Base-by-base conservation (phyloP, 305 asterid genomes). In the Vinca major region DNA sequence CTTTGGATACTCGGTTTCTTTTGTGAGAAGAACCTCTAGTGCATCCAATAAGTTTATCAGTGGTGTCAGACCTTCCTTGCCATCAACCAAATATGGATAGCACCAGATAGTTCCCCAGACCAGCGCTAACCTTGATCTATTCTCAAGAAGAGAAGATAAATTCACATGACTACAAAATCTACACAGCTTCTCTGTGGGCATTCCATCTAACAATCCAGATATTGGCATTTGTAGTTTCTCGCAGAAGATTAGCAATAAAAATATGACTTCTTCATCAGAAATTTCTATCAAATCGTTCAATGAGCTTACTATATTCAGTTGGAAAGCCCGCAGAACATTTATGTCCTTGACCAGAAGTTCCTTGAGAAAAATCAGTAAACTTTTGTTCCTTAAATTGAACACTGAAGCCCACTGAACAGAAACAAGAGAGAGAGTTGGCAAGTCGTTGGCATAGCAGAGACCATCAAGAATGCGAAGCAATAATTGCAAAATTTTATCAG, bases 71-170 rank as follows among this genome's bases (percentile, higher is more conserved):
- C 78, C 80, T 62, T 69, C 85, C 77, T 84, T 81, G 45, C 72
- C 80, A 72, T 80, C 81, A 66, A 74, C 69, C 58, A 86, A 40
- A 65, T 82, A 81, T 71, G 95, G 80, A 81, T 86, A 89, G 83
- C 97, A 91, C 61, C 74, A 69, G 74, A 86, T 65, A 74, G 88
- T 84, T 68, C 90, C 99, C 98, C 98, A 94, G 41, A 91, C 76
- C 60, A 82, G 79, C 63, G 96, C 91, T 83, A 94, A 74, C 68
- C 71, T 80, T 84, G 88, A 75, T 57, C 68, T 78, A 74, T 79
- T 76, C 75, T 78, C 85, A 69, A 80, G 79, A 75, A 69, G 62
- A 20, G 80, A 71, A 52, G 69, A 69, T 54, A 69, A 50, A 68
- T 73, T 76, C 73, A 85, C 63, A 77, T 78, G 83, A 74, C 7